These are phyloP conservation scores for Chrysanthemum seticuspe DNA, from an alignment of 129 eudicot genomes.

Conservation along the genomic window DNA sequence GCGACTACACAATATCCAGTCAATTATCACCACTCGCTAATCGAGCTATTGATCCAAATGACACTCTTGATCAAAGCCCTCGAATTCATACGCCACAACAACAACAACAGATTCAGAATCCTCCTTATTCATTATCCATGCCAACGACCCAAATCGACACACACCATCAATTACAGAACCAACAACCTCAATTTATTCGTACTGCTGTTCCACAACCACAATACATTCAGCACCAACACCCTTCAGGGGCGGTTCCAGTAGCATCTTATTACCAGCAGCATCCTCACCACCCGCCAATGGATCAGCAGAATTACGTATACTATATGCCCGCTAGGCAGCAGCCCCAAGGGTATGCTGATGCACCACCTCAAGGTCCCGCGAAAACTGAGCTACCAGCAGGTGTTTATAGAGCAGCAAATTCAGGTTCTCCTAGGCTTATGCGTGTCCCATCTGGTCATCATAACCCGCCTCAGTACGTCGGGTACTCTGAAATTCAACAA, in stretches of 20 bases:
- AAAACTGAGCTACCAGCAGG: constrained; percentile 52
- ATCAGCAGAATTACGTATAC: constrained; percentile 53
- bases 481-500: constrained; percentile 55
- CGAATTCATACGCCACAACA: constrained; percentile 46
- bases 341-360: constrained; percentile 47
- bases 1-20: constrained; percentile 13
- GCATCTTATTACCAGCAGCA: constrained; percentile 50
- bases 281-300: constrained; percentile 39
- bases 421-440: constrained; percentile 40
- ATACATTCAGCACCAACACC: constrained; percentile 55
- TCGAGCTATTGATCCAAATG: constrained; percentile 38
- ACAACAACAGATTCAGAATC: constrained; percentile 52
- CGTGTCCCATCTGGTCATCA: constrained; percentile 42
- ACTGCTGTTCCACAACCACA: constrained; percentile 36
- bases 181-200: constrained; percentile 16
- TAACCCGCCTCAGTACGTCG: constrained; percentile 46
- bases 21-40: constrained; percentile 45
- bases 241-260: constrained; percentile 46
- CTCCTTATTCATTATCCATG: constrained; percentile 39
- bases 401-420: constrained; percentile 45
- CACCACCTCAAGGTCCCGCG: constrained; percentile 40
- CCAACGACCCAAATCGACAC: constrained; percentile 41
- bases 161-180: constrained; percentile 47
- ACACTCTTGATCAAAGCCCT: constrained; percentile 37
- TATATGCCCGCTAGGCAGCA: constrained; percentile 44